phyloP scores from a whole-genome alignment of 129 eudicot species.

The Flaveria linearis region DNA sequence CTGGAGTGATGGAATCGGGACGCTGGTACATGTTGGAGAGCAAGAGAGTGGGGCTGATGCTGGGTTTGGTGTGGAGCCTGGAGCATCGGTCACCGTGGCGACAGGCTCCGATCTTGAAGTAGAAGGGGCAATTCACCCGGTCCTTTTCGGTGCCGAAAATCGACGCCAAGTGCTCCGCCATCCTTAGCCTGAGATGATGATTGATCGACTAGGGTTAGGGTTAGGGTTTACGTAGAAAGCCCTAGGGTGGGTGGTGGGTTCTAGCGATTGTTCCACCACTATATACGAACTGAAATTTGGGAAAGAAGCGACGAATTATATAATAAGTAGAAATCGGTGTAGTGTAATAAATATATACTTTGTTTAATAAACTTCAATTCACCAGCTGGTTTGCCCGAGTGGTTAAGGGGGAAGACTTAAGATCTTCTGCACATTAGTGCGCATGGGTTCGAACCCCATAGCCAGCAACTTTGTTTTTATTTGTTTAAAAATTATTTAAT shows the following conservation, averaged over 20 bases:
- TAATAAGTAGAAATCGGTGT: not conserved
- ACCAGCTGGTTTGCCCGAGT: constrained; percentile 97
- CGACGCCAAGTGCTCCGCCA: constrained; percentile 96
- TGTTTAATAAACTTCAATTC: no score
- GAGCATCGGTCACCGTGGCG: constrained; percentile 91
- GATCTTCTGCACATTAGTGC: constrained; percentile 99
- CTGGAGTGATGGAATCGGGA: constrained; percentile 92
- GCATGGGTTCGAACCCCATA: constrained; percentile 99
- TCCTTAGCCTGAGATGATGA: not conserved
- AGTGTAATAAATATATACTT: no score
- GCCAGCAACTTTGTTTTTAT: constrained; percentile 51
- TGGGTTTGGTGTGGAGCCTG: constrained; percentile 86
- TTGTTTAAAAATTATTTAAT: no score
- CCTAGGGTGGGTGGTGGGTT: not conserved
- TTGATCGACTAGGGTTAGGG: constrained; percentile 25
- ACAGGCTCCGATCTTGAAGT: constrained; percentile 97
- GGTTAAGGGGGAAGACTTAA: constrained; percentile 97
- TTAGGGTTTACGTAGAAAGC: constrained; percentile 34
- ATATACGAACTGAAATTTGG: not conserved
- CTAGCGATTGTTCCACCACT: not conserved
- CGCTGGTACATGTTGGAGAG: constrained; percentile 93
- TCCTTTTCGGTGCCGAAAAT: constrained; percentile 96
- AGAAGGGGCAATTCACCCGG: constrained; percentile 89
- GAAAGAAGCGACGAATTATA: not conserved
- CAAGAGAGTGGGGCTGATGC: constrained; percentile 75